Evolutionary conservation across 768 basidiomycete genomes (phyloP).

Genomic region (Gloeostereum incarnatum): DNA sequence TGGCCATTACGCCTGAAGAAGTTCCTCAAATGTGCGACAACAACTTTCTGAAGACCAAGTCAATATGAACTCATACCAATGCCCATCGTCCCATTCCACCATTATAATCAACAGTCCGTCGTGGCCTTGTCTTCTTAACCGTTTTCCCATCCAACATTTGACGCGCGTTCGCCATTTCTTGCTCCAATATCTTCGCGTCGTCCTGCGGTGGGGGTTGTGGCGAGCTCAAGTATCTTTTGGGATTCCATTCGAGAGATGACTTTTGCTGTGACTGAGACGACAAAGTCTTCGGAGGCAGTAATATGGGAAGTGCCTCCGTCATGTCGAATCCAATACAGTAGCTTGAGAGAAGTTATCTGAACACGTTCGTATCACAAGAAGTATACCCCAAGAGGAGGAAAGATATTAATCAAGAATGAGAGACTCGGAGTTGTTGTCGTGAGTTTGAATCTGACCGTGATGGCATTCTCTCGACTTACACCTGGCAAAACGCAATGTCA

Average conservation of each 20-base stretch:
- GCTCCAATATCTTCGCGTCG: constrained; percentile 65
- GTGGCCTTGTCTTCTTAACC: constrained; percentile 85
- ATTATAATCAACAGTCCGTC: constrained; percentile 92
- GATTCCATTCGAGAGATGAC: constrained; percentile 63
- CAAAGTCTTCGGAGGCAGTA: constrained; percentile 38
- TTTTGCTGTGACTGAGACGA: constrained; percentile 23
- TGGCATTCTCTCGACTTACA: too few species aligned
- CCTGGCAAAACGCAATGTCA: too few species aligned
- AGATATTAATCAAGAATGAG: too few species aligned
- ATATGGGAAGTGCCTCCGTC: constrained; percentile 47
- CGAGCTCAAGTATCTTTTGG: constrained; percentile 57
- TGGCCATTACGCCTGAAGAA: too few species aligned
- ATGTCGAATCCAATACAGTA: too few species aligned
- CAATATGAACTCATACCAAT: constrained; percentile 43
- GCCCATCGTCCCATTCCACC: constrained; percentile 83
- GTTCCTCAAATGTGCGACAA: constrained; percentile 1
- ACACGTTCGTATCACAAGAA: too few species aligned
- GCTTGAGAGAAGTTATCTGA: too few species aligned
- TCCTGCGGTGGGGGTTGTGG: constrained; percentile 76
- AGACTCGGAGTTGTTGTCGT: too few species aligned
- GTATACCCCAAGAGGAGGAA: too few species aligned
- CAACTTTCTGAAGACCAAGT: too few species aligned
- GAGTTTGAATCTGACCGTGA: too few species aligned
- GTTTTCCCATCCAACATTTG: constrained; percentile 73
- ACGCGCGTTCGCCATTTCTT: constrained; percentile 67